Base-by-base conservation (phyloP, 805 yeast species). In the Maudiozyma bulderi region DNA sequence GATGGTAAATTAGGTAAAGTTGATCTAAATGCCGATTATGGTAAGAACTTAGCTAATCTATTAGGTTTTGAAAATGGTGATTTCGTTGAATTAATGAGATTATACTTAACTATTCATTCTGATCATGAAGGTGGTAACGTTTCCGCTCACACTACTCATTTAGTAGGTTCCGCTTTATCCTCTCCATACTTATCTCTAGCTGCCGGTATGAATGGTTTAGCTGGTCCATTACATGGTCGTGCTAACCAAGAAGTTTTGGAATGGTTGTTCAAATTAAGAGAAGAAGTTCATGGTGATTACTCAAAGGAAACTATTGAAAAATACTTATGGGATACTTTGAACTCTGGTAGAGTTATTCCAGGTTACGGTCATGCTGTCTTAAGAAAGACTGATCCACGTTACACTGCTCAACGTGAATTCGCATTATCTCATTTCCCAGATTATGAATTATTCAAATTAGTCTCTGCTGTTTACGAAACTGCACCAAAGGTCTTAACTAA, bases 81-180 rank as follows among this genome's bases (percentile, higher is more conserved):
- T 65, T 85, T 85, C 65, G 77, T 80, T 51, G 90, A 85, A 68
- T 76, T 86, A 60, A 79, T 85, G 81, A 81, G 95, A 73, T 73
- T 86, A 57, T 85, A 85, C 76, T 69, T 84, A 63, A 80, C 91
- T 53, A 81, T 85, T 65, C 95, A 85, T 74, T 78, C 88, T 49
- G 95, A 85, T 67, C 95, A 85, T 73, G 95, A 85, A 74, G 95
- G 93, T 72, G 93, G 93, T 69, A 84, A 84, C 65, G 93, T 84
- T 52, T 81, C 88, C 54, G 93, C 93, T 45, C 93, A 84, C 73
- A 81, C 93, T 56, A 84, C 93, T 51, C 91, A 85, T 70, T 72
- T 84, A 65, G 93, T 84, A 54, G 93, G 93, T 59, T 83, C 90
- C 9, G 90, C 93, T 41, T 73, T 84, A 55, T 78, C 87, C 32